These are phyloP conservation scores for Yarrowia phangngaensis DNA, from an alignment of 805 yeast genomes.

Conservation along the genomic window DNA sequence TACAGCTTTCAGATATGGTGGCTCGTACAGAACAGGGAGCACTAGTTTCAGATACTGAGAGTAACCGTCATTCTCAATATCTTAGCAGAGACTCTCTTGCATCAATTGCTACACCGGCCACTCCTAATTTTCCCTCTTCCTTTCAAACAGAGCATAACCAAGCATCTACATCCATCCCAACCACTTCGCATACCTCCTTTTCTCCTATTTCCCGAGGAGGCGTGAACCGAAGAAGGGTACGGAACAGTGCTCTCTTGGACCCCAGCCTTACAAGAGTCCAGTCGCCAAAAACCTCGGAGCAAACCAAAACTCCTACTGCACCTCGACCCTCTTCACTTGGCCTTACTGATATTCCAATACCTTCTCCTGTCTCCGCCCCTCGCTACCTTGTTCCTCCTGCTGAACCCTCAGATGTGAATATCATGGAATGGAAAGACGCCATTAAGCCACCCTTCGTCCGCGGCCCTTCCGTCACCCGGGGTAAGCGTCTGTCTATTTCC, in stretches of 20 bases:
- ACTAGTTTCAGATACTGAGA: conserved; percentile 5
- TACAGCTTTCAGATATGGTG: conserved; percentile 29
- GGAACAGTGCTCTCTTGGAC: conserved; percentile 10
- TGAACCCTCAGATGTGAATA: conserved; percentile 1
- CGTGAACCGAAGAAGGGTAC: conserved; percentile 9
- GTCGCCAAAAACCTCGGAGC: conserved; percentile 2
- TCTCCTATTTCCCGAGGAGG: conserved; percentile 18
- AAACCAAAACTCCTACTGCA: neutral
- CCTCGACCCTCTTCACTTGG: conserved; percentile 9
- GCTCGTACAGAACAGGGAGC: conserved; percentile 14
- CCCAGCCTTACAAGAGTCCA: conserved; percentile 6
- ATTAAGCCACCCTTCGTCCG: conserved; percentile 19
- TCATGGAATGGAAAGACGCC: conserved; percentile 20
- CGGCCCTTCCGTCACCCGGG: conserved; percentile 16
- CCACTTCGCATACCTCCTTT: conserved; percentile 10
- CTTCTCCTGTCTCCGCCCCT: conserved; percentile 18
- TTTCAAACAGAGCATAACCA: conserved; percentile 1
- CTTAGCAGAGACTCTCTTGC: conserved; percentile 10
- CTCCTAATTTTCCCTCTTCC: conserved; percentile 13
- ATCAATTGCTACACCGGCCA: conserved; percentile 6
- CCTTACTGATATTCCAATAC: conserved; percentile 12
- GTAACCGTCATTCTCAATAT: conserved; percentile 2
- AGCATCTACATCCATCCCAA: conserved; percentile 4
- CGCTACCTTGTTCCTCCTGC: conserved; percentile 23
- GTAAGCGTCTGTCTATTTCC: conserved; percentile 5